phyloP scores from a whole-genome alignment of 495 filamentous ascomycete genomes.

The Penicillium manginii region DNA sequence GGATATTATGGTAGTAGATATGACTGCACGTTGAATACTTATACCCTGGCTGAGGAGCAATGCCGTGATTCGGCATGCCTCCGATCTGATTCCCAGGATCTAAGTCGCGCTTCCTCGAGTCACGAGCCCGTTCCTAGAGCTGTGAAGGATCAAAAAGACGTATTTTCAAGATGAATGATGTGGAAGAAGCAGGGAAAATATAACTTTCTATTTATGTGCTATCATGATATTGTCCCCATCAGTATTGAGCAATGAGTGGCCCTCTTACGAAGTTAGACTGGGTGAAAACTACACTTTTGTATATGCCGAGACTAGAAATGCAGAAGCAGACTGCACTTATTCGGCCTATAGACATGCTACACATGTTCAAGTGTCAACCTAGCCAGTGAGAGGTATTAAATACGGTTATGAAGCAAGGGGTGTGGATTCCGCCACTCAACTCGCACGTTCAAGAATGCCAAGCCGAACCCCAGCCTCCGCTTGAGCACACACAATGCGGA shows the following conservation, averaged over 20 bases:
- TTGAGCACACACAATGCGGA: neutral
- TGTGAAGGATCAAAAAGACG: neutral
- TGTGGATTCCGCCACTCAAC: too few species aligned
- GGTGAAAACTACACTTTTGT: too few species aligned
- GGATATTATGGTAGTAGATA: too few species aligned
- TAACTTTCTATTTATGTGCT: neutral
- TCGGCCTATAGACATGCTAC: too few species aligned
- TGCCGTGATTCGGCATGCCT: neutral
- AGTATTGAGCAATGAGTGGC: neutral
- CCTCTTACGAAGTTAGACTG: neutral
- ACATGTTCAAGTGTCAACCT: too few species aligned
- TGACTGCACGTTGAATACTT: too few species aligned
- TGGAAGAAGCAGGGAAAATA: neutral
- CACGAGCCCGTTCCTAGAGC: neutral
- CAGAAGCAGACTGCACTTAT: too few species aligned
- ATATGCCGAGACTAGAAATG: too few species aligned
- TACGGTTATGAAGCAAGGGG: too few species aligned
- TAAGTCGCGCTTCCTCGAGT: neutral
- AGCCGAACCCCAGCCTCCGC: too few species aligned
- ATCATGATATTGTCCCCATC: neutral
- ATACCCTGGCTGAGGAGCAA: neutral
- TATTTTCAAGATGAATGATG: neutral
- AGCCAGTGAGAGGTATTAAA: too few species aligned
- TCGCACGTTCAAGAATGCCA: too few species aligned
- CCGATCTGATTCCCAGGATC: neutral